These are phyloP conservation scores for Phalaenopsis equestris DNA, from an alignment of 106 monocot genomes.

Conservation along the genomic window DNA sequence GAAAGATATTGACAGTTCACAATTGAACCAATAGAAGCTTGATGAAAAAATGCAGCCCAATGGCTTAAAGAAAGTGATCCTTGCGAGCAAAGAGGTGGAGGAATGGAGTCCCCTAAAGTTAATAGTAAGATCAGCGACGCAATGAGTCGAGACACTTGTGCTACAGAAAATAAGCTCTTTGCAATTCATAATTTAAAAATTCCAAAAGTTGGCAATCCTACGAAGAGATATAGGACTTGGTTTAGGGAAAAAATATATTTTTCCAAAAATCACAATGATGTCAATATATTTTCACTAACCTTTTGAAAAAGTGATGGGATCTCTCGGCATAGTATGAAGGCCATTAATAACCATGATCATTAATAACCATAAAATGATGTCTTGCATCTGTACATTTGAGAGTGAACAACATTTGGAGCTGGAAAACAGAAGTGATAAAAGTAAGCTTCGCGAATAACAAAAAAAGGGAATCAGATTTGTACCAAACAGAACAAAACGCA, in stretches of 20 bases:
- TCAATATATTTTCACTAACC: constrained; percentile 25
- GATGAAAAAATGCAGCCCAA: constrained; percentile 92
- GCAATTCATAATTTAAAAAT: neutral
- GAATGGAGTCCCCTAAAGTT: constrained; percentile 28
- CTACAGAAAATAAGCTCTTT: neutral
- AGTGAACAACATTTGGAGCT: constrained; percentile 62
- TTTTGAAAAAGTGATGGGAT: constrained; percentile 60
- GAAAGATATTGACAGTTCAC: constrained; percentile 36
- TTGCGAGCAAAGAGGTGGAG: constrained; percentile 24
- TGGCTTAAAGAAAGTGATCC: constrained; percentile 51
- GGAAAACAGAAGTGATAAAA: constrained; percentile 10
- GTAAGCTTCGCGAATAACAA: constrained; percentile 1
- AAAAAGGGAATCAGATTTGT: neutral
- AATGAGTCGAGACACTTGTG: constrained; percentile 71
- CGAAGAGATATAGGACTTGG: neutral
- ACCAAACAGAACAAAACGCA: constrained; percentile 1
- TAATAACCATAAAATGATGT: constrained; percentile 60
- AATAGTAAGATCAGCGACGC: constrained; percentile 58
- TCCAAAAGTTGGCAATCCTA: constrained; percentile 5
- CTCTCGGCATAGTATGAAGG: constrained; percentile 59
- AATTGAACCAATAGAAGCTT: constrained; percentile 70
- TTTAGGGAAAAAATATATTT: neutral
- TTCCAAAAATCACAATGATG: neutral
- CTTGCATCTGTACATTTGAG: constrained; percentile 36
- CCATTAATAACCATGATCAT: constrained; percentile 62